Percentiles rank a stretch among this genome's conserved stretches.
Evolutionary conservation across 1,139 yeast species (phyloP).

Genomic region (Geotrichum aggregatum): DNA sequence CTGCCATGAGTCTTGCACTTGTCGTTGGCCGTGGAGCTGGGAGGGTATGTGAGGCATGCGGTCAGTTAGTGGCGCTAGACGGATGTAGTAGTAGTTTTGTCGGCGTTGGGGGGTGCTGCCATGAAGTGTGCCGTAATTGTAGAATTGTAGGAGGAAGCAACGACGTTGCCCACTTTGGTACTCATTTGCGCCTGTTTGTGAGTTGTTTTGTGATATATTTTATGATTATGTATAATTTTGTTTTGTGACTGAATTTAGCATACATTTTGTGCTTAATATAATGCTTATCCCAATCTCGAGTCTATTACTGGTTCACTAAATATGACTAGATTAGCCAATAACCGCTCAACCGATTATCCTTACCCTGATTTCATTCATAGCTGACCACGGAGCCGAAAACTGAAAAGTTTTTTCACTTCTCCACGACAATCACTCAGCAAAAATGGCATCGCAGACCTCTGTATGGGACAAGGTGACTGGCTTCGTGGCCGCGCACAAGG

Average conservation of each 20-base stretch:
- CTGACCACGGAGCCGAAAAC: neutral
- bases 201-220: neutral
- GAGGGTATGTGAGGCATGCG: neutral
- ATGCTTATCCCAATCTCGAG: neutral
- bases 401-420: too few species aligned
- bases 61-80: too few species aligned
- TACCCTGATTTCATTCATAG: constrained; percentile 10
- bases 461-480: constrained; percentile 23
- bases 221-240: too few species aligned
- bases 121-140: neutral
- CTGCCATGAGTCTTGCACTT: neutral
- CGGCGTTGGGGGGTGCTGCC: too few species aligned
- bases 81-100: too few species aligned
- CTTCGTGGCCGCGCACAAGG: constrained; percentile 31
- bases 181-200: too few species aligned
- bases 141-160: neutral
- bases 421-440: too few species aligned
- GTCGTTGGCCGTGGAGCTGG: neutral
- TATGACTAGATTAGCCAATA: neutral
- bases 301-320: neutral
- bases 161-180: too few species aligned
- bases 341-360: neutral
- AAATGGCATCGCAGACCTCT: constrained; percentile 17
- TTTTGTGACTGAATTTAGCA: constrained; percentile 1
- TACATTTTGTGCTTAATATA: neutral